A percentile compares a stretch with the other conserved stretches of the same genome.
Evolutionary conservation across 108 stramenopile genomes (phyloP).

Genomic region (Hondaea fermentalgiana): DNA sequence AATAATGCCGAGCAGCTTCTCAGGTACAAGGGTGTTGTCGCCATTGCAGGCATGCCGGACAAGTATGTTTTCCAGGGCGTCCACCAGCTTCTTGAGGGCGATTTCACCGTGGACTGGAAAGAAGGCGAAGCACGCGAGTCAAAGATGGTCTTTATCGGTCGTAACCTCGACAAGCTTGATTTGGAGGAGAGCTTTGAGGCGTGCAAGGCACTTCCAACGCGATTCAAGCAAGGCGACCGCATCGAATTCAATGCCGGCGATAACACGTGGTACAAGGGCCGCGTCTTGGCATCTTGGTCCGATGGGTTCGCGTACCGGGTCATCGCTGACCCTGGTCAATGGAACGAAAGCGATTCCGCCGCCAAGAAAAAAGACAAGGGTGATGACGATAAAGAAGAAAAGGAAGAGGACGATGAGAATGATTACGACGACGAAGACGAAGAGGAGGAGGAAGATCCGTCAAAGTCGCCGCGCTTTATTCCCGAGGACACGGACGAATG

Average conservation of each 20-base stretch:
- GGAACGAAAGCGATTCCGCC: neutral
- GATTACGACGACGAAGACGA: neutral
- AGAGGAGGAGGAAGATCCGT: neutral
- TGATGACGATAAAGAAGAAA: neutral
- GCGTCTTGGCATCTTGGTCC: neutral
- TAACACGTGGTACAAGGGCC: neutral
- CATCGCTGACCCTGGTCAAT: neutral
- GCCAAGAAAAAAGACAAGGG: neutral
- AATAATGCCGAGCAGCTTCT: conserved; percentile 73
- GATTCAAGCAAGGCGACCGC: conserved; percentile 1
- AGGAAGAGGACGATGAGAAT: neutral
- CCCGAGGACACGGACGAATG: neutral
- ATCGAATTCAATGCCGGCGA: conserved; percentile 12
- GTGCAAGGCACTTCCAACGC: conserved; percentile 33
- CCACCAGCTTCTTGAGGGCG: conserved; percentile 53
- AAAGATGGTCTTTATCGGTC: conserved; percentile 77
- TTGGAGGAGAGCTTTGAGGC: conserved; percentile 52
- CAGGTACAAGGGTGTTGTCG: conserved; percentile 74
- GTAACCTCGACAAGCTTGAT: conserved; percentile 43
- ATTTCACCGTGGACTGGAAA: conserved; percentile 4
- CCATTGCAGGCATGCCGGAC: conserved; percentile 54
- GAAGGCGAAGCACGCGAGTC: conserved; percentile 51
- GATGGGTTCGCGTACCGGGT: conserved; percentile 23
- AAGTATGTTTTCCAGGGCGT: conserved; percentile 92
- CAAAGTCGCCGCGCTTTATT: neutral